Evolutionary conservation across 1,139 yeast genomes (phyloP), one percentile per base, ranked within the genome.

Genomic region (Pichia sp.): DNA sequence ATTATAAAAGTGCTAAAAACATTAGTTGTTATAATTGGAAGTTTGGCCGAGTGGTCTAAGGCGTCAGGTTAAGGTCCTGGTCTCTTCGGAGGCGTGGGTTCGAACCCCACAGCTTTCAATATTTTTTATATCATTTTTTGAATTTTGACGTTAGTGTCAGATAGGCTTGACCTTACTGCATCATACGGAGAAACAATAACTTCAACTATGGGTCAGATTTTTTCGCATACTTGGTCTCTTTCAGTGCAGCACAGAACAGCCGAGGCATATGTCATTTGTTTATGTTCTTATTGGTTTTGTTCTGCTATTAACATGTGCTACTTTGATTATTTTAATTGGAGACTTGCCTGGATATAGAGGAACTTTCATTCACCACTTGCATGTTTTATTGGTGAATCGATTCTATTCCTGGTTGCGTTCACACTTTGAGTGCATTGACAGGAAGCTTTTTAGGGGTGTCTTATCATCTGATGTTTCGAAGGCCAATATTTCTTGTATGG

Each of bases 11-110:
- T n/a, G n/a, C n/a, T n/a, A n/a, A n/a, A n/a, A n/a, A n/a, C n/a
- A n/a, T n/a, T n/a, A n/a, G n/a, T n/a, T n/a, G n/a, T n/a, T n/a
- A n/a, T n/a, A 32, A 14, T 20, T 19, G 73, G 70, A 64, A 66
- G 66, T 62, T 68, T 67, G 73, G 73, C 73, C 73, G 73, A 67
- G 73, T 65, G 72, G 73, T 67, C 69, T 67, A 67, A 67, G 75
- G 75, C 75, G 75, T 69, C 74, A 69, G 75, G 74, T 69, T 69
- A 70, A 69, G 75, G 75, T 69, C 74, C 75, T 69, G 73, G 69
- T 69, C 74, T 69, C 74, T 69, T 59, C 74, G 75, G 74, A 67
- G 74, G 75, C 75, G 74, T 68, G 75, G 69, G 75, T 69, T 69
- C 75, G 74, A 69, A 69, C 68, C 75, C 71, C 75, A 69, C 74